Evolutionary conservation across 129 eudicot species (phyloP).

Genomic region (Ambrosia artemisiifolia): DNA sequence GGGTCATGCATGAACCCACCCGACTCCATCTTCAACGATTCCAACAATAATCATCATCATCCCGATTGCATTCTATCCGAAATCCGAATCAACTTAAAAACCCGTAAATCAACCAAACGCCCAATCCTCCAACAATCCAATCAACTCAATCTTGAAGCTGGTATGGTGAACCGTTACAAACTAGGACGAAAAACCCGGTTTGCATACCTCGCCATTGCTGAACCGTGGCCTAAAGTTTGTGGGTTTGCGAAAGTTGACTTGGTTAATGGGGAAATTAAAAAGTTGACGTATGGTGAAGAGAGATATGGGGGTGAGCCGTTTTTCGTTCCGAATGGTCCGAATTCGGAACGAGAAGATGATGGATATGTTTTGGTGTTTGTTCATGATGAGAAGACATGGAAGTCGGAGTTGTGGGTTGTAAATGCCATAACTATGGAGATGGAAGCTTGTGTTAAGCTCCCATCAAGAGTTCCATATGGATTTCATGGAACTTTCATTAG

Average conservation of each 20-base stretch:
- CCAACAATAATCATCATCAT: conserved; percentile 28
- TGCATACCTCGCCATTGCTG: conserved; percentile 53
- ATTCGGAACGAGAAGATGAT: conserved; percentile 39
- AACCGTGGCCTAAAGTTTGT: conserved; percentile 61
- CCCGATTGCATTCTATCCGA: conserved; percentile 40
- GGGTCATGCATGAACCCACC: conserved; percentile 66
- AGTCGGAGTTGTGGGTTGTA: conserved; percentile 41
- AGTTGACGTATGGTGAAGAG: conserved; percentile 34
- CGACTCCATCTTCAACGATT: conserved; percentile 54
- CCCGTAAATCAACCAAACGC: conserved; percentile 36
- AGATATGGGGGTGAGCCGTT: conserved; percentile 57
- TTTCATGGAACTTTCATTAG: conserved; percentile 54
- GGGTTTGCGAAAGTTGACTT: conserved; percentile 58
- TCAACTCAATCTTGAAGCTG: conserved; percentile 49
- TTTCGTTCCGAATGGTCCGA: conserved; percentile 32
- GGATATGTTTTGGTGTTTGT: conserved; percentile 50
- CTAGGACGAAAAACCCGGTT: conserved; percentile 47
- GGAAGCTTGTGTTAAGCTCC: conserved; percentile 44
- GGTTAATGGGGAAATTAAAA: conserved; percentile 28
- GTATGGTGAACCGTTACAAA: conserved; percentile 48
- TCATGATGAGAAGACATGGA: conserved; percentile 51
- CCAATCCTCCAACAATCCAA: conserved; percentile 25
- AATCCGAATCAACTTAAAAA: conserved; percentile 45
- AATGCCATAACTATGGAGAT: conserved; percentile 41
- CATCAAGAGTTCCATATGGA: conserved; percentile 56